A percentile compares a stretch with the other conserved stretches of the same genome.
Evolutionary conservation across 768 basidiomycete species (phyloP).

Genomic region (Amanita pseudoporphyria): DNA sequence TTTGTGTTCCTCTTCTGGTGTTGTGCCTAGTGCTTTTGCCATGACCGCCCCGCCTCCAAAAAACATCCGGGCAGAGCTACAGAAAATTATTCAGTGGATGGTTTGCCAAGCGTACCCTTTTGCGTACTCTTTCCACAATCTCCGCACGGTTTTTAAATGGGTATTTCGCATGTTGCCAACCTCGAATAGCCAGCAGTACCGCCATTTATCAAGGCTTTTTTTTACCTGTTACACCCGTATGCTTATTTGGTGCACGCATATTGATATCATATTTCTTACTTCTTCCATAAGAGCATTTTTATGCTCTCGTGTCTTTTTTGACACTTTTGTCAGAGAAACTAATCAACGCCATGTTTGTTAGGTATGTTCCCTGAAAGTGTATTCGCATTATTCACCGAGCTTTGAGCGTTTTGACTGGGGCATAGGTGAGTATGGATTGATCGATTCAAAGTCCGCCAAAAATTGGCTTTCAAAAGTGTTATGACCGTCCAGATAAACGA

Average conservation of each 20-base stretch:
- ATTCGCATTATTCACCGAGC: constrained; percentile 48
- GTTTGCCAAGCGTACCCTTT: neutral
- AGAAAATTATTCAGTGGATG: constrained; percentile 4
- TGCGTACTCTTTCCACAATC: constrained; percentile 85
- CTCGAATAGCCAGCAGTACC: constrained; percentile 92
- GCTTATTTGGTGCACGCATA: neutral
- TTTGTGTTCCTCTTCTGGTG: constrained; percentile 79
- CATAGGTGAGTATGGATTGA: constrained; percentile 40
- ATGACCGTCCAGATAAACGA: constrained; percentile 35
- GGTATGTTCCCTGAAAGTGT: constrained; percentile 7
- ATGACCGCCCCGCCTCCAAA: constrained; percentile 84
- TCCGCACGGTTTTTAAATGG: constrained; percentile 87
- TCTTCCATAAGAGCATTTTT: constrained; percentile 78
- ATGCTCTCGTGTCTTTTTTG: constrained; percentile 87
- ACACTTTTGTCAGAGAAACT: constrained; percentile 93
- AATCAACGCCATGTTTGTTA: constrained; percentile 13
- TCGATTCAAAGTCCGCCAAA: constrained; percentile 41
- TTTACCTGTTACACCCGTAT: constrained; percentile 48
- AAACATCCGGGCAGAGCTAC: constrained; percentile 81
- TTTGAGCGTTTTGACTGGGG: constrained; percentile 86
- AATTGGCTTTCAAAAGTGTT: constrained; percentile 23
- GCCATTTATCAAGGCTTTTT: constrained; percentile 79
- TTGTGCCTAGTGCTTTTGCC: constrained; percentile 90
- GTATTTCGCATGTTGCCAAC: constrained; percentile 95
- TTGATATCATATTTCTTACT: constrained; percentile 18